phyloP scores from a whole-genome alignment of 257 asterid genomes.

The Fraxinus excelsior region DNA sequence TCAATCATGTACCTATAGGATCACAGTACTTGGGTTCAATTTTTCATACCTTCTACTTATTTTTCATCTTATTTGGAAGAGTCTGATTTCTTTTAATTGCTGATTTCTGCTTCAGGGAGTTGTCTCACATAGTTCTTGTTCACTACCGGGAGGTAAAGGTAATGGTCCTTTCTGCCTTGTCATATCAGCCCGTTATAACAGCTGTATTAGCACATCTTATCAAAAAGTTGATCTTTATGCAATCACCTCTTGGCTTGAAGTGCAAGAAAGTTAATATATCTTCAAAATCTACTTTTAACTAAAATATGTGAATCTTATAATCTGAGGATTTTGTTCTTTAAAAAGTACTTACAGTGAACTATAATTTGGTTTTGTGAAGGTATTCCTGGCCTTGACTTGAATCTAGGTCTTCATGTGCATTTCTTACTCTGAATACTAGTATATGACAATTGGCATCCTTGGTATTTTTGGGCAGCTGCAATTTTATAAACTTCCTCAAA shows the following conservation, averaged over 20 bases:
- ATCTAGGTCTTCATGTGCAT: not conserved
- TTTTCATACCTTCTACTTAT: slow-evolving; percentile 7
- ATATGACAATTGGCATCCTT: slow-evolving; percentile 8
- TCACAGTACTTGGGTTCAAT: not conserved
- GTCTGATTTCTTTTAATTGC: slow-evolving; percentile 27
- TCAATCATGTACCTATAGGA: not conserved
- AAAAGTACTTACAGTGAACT: slow-evolving; percentile 10
- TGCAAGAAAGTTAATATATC: slow-evolving; percentile 11
- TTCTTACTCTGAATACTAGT: slow-evolving; percentile 6
- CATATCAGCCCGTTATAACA: not conserved
- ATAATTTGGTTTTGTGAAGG: slow-evolving; percentile 17
- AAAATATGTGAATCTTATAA: slow-evolving; percentile 8
- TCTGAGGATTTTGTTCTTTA: slow-evolving; percentile 9
- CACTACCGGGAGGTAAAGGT: slow-evolving; percentile 98
- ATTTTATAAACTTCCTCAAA: slow-evolving; percentile 16
- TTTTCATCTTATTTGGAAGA: slow-evolving; percentile 19
- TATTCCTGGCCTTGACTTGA: not conserved
- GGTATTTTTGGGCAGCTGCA: slow-evolving; percentile 2
- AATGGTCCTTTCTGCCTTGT: slow-evolving; percentile 26
- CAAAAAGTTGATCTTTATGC: slow-evolving; percentile 14
- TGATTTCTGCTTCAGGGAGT: slow-evolving; percentile 63
- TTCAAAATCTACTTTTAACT: slow-evolving; percentile 16
- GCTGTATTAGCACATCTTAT: slow-evolving; percentile 5
- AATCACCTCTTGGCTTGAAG: slow-evolving; percentile 19
- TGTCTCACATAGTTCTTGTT: slow-evolving; percentile 89